Percentiles rank a stretch among this genome's conserved stretches.
phyloP scores from a whole-genome alignment of 495 filamentous ascomycete species.

The Cercophora samala region DNA sequence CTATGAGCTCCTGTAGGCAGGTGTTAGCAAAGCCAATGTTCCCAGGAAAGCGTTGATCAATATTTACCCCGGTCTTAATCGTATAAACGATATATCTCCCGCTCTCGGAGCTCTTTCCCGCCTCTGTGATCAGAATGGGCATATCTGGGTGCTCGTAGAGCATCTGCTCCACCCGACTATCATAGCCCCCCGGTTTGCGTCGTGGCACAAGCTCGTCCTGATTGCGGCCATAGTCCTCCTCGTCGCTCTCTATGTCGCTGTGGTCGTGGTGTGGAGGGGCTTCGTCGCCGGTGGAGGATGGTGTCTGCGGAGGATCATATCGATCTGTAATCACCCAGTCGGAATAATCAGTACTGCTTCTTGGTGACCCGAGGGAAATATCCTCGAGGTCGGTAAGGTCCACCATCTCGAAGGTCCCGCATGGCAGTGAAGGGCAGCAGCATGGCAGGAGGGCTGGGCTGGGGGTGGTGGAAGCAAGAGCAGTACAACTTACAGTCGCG shows the following conservation, averaged over 20 bases:
- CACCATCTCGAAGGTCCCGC: slow-evolving; percentile 30
- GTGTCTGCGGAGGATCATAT: slow-evolving; percentile 43
- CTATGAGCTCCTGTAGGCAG: slow-evolving; percentile 75
- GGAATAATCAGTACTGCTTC: slow-evolving; percentile 33
- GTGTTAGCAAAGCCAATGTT: slow-evolving; percentile 21
- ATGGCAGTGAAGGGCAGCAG: neutral
- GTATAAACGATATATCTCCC: slow-evolving; percentile 92
- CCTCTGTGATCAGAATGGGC: slow-evolving; percentile 83
- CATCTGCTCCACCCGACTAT: slow-evolving; percentile 92
- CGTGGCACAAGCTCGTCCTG: slow-evolving; percentile 46
- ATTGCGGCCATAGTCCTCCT: slow-evolving; percentile 57
- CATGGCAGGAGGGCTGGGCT: neutral
- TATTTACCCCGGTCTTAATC: slow-evolving; percentile 83
- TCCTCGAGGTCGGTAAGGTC: slow-evolving; percentile 32
- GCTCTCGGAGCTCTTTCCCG: slow-evolving; percentile 91
- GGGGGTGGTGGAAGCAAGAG: neutral
- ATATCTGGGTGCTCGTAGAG: slow-evolving; percentile 91
- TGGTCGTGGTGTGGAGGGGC: slow-evolving; percentile 28
- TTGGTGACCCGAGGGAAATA: slow-evolving; percentile 21
- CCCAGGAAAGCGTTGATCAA: neutral
- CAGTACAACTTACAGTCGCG: slow-evolving; percentile 43
- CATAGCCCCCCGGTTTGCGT: slow-evolving; percentile 80
- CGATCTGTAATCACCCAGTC: slow-evolving; percentile 47
- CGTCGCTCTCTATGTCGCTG: slow-evolving; percentile 34
- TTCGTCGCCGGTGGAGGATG: slow-evolving; percentile 46